Evolutionary conservation across 306 rosid genomes (phyloP), one percentile per base, ranked within the genome.

Genomic region (Biancaea sappan): DNA sequence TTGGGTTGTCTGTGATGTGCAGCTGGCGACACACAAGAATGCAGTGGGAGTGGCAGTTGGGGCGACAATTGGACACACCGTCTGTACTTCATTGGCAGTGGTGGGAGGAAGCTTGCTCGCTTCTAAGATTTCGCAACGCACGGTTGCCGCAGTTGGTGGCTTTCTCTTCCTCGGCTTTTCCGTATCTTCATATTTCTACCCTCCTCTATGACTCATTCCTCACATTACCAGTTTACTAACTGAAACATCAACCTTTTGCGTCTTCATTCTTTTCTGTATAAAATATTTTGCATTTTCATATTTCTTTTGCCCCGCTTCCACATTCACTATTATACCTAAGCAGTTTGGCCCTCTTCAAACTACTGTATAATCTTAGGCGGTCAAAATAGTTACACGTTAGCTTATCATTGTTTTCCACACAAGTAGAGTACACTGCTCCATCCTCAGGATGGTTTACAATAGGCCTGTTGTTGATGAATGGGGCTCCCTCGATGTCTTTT

Each of bases 61-160:
- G 73, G 98, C 97, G 19, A 86, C 86, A 34, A 24, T 93, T 50
- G 98, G 98, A 26, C 98, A 93, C 86, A 88, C 98, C 26, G 77
- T 93, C 69, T 93, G 98, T 69, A 93, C 98, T 24, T 93, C 98
- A 22, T 70, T 93, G 79, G 98, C 98, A 15, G 98, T 93, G 50
- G 88, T 93, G 37, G 91, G 98, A 65, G 98, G 98, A 75, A 93
- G 98, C 87, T 84, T 93, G 91, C 77, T 93, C 79, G 98, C 98
- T 18, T 93, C 97, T 8, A 93, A 74, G 86, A 93, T 93, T 83
- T 93, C 98, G 5, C 98, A 93, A 76, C 90, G 97, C 75, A 86
- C 97, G 5, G 97, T 93, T 37, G 98, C 98, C 8, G 84, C 97
- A 0, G 78, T 93, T 6, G 98, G 98, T 69, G 98, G 98, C 80